Conservation (phyloP, 106 monocot species). For the Acanthochlamys bracteata region DNA sequence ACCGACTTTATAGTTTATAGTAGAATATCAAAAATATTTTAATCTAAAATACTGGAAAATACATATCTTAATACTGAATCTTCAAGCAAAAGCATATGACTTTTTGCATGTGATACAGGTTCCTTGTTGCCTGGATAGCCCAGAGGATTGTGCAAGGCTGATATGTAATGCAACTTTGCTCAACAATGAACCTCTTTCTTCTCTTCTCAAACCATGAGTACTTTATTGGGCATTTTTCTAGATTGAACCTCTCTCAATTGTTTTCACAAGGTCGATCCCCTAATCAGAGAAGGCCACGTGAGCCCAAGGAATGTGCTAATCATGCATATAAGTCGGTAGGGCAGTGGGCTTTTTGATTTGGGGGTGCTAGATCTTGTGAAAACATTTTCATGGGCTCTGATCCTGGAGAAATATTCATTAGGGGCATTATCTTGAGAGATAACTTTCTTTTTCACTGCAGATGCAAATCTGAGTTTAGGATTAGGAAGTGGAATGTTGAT, state of each 20-base stretch:
- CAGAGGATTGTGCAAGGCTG: constrained; percentile 81
- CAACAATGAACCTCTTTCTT: constrained; percentile 3
- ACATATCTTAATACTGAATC: background rate
- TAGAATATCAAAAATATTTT: too few species aligned
- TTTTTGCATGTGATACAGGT: constrained; percentile 32
- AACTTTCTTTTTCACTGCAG: constrained; percentile 29
- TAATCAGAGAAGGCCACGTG: too few species aligned
- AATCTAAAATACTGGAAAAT: background rate
- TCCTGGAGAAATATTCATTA: too few species aligned
- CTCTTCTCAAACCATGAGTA: background rate
- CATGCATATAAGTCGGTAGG: background rate
- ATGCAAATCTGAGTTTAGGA: constrained; percentile 52
- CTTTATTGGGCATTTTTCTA: background rate
- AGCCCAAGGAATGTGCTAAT: background rate
- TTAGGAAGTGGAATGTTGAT: constrained; percentile 78
- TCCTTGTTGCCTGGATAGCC: constrained; percentile 70
- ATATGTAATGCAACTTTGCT: constrained; percentile 36
- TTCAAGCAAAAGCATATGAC: background rate
- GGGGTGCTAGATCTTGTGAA: too few species aligned
- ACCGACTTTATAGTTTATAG: background rate
- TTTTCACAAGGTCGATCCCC: too few species aligned
- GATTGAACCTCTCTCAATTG: too few species aligned
- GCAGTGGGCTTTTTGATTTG: too few species aligned
- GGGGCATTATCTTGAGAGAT: background rate
- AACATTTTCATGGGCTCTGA: too few species aligned